phyloP scores from a whole-genome alignment of 2,329 filamentous ascomycete species.

The Geosmithia morbida region DNA sequence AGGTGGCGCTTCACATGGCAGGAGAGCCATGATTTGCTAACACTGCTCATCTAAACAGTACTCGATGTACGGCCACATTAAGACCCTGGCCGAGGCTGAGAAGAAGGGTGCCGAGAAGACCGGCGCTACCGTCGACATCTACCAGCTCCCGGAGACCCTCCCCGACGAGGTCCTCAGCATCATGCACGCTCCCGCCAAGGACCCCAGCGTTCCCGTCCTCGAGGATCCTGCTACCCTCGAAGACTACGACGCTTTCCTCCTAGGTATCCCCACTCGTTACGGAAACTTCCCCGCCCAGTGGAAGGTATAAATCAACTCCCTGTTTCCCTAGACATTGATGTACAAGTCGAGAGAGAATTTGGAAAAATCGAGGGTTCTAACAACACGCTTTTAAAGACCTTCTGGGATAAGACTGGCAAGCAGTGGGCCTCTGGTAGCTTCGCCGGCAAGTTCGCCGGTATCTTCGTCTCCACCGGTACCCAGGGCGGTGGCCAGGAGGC shows the following conservation, averaged over 20 bases:
- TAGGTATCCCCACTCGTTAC: constrained; percentile 91
- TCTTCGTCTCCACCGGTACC: constrained; percentile 82
- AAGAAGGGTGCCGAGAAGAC: constrained; percentile 80
- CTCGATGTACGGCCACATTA: constrained; percentile 88
- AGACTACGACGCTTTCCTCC: constrained; percentile 74
- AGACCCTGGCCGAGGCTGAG: constrained; percentile 74
- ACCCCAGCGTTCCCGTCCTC: constrained; percentile 48
- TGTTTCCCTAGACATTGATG: too few species aligned
- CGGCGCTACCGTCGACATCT: constrained; percentile 69
- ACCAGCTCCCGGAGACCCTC: constrained; percentile 84
- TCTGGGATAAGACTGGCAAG: constrained; percentile 81
- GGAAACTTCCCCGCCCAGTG: constrained; percentile 96
- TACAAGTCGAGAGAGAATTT: too few species aligned
- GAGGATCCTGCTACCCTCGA: constrained; percentile 44
- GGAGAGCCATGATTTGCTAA: not conserved
- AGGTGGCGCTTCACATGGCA: not conserved
- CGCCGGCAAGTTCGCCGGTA: constrained; percentile 77
- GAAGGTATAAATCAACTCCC: constrained; percentile 38
- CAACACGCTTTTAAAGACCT: too few species aligned
- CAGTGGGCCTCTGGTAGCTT: constrained; percentile 69
- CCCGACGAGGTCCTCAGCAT: constrained; percentile 67
- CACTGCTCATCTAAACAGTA: constrained; percentile 40
- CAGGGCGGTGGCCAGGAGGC: constrained; percentile 86
- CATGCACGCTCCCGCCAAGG: constrained; percentile 80
- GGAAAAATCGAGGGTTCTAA: too few species aligned